These are phyloP conservation scores for Yamadazyma dendronema DNA, from an alignment of 1,139 yeast species.

Conservation along the genomic window DNA sequence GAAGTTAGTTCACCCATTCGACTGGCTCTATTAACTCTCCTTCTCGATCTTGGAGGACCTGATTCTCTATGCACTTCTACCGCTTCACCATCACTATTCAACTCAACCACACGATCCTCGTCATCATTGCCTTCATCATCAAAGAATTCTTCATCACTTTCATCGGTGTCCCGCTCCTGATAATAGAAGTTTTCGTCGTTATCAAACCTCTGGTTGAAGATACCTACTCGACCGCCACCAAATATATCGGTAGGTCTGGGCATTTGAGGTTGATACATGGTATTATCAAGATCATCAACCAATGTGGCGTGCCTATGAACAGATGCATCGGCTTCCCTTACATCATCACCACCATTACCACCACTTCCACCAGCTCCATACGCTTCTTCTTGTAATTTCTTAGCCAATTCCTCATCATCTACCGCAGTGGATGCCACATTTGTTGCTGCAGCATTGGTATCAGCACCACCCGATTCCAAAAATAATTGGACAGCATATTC, in stretches of 20 bases:
- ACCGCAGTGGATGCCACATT: constrained; percentile 9
- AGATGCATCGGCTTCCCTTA: constrained; percentile 70
- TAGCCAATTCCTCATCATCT: constrained; percentile 62
- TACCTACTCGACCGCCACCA: constrained; percentile 41
- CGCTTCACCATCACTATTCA: constrained; percentile 33
- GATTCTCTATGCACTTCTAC: constrained; percentile 15
- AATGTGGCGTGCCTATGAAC: constrained; percentile 81
- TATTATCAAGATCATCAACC: constrained; percentile 32
- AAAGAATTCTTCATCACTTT: constrained; percentile 17
- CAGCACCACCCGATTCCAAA: constrained; percentile 54
- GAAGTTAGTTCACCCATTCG: constrained; percentile 44
- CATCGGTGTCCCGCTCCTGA: constrained; percentile 20
- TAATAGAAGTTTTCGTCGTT: constrained; percentile 30
- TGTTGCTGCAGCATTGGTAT: constrained; percentile 13
- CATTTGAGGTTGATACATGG: constrained; percentile 6
- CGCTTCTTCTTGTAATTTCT: constrained; percentile 63
- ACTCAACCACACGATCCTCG: constrained; percentile 24
- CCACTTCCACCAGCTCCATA: constrained; percentile 25
- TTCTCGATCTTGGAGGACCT: constrained; percentile 22
- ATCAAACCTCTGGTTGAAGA: constrained; percentile 44
- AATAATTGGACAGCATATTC: constrained; percentile 84
- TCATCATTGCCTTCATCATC: constrained; percentile 31
- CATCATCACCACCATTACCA: constrained; percentile 20
- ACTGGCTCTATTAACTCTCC: constrained; percentile 28
- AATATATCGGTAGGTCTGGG: constrained; percentile 36